phyloP scores from a whole-genome alignment of 1,284 basidiomycete genomes.

The Xerocomus minutiporus region DNA sequence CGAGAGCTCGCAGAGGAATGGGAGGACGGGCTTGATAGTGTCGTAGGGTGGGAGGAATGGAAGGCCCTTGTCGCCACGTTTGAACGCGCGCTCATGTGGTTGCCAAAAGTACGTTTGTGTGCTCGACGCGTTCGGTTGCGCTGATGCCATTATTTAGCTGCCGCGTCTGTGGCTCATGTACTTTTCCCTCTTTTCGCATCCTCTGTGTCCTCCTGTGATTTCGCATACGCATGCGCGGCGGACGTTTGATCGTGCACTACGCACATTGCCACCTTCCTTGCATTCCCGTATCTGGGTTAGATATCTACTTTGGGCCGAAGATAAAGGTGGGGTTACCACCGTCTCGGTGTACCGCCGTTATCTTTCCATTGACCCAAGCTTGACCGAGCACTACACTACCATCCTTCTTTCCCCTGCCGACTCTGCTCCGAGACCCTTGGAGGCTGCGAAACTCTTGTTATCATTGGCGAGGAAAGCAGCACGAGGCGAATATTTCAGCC shows the following conservation, averaged over 20 bases:
- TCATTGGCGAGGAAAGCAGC: constrained; percentile 80
- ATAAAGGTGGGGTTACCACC: constrained; percentile 78
- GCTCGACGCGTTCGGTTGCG: constrained; percentile 6
- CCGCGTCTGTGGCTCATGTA: constrained; percentile 95
- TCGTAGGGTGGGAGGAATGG: constrained; percentile 95
- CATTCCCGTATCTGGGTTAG: constrained; percentile 92
- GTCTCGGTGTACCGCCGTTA: constrained; percentile 90
- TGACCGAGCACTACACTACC: constrained; percentile 83
- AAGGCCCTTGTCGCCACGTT: constrained; percentile 81
- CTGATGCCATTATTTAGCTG: constrained; percentile 49
- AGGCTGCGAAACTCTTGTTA: constrained; percentile 90
- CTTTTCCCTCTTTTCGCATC: constrained; percentile 86
- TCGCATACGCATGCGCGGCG: constrained; percentile 87
- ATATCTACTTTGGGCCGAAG: constrained; percentile 93
- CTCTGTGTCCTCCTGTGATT: constrained; percentile 80
- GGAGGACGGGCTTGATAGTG: constrained; percentile 81
- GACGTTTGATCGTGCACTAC: constrained; percentile 92
- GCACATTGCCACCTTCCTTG: constrained; percentile 91
- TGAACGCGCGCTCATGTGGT: constrained; percentile 91
- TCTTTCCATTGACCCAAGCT: constrained; percentile 76
- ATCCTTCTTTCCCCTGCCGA: constrained; percentile 68
- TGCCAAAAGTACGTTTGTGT: constrained; percentile 67
- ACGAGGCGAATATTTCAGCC: constrained; percentile 78
- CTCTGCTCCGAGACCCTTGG: constrained; percentile 75
- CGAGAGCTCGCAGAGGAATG: constrained; percentile 74